A percentile compares a stretch with the other conserved stretches of the same genome.
These are phyloP conservation scores for Acacia concinna DNA, from an alignment of 331 rosid species.

Conservation along the genomic window DNA sequence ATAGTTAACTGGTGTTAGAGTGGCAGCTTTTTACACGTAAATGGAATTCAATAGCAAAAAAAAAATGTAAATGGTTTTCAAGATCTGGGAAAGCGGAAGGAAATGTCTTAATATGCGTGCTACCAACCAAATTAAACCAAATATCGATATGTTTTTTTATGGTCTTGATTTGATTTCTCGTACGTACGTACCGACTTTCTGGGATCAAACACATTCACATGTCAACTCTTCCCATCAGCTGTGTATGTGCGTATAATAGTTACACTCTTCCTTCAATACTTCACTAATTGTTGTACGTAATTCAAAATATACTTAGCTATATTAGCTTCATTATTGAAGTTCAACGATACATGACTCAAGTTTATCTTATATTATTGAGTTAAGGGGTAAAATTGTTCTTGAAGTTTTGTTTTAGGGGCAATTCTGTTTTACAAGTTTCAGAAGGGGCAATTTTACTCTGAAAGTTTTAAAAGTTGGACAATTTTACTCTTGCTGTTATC, in stretches of 20 bases:
- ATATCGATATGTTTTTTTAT: slow-evolving; percentile 23
- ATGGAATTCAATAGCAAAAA: slow-evolving; percentile 3
- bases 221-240: background rate
- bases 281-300: background rate
- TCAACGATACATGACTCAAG: too few relatives aligned
- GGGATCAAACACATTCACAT: slow-evolving; percentile 11
- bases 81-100: slow-evolving; percentile 24
- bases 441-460: too few relatives aligned
- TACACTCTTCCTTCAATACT: background rate
- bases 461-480: too few relatives aligned
- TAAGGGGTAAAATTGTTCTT: too few relatives aligned
- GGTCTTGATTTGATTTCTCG: slow-evolving; percentile 9
- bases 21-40: background rate
- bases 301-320: too few relatives aligned
- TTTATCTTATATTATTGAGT: too few relatives aligned
- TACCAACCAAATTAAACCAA: background rate
- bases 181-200: background rate
- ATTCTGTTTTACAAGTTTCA: too few relatives aligned
- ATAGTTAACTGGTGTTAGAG: background rate
- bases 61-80: background rate
- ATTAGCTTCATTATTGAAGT: background rate
- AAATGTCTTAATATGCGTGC: slow-evolving; percentile 9
- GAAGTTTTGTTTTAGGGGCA: too few relatives aligned
- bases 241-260: background rate
- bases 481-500: too few relatives aligned